Evolutionary conservation across 2,329 filamentous ascomycete species (phyloP).

Genomic region (Nemania sp.): DNA sequence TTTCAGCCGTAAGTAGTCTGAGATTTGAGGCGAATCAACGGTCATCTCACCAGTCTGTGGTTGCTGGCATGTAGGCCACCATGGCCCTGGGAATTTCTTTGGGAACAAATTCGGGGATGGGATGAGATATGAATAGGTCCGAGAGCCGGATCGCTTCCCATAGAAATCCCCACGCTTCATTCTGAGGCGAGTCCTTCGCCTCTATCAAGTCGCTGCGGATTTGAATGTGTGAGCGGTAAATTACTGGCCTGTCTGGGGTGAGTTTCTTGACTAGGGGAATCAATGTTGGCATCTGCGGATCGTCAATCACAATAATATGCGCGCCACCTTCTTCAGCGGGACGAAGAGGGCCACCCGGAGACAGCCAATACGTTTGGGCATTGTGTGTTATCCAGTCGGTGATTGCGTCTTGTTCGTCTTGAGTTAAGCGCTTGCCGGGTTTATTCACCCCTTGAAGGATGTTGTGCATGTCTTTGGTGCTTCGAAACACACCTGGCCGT

Average conservation of each 20-base stretch:
- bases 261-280: constrained; percentile 79
- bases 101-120: constrained; percentile 81
- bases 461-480: constrained; percentile 90
- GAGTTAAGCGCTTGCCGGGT: constrained; percentile 71
- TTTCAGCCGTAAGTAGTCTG: constrained; percentile 3
- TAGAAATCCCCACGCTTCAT: constrained; percentile 79
- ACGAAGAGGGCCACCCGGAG: constrained; percentile 73
- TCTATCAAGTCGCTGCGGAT: constrained; percentile 79
- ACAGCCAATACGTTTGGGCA: constrained; percentile 79
- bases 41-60: constrained; percentile 75
- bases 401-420: constrained; percentile 72
- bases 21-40: not conserved
- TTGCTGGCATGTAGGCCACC: constrained; percentile 81
- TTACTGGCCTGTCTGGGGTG: constrained; percentile 79
- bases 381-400: constrained; percentile 80
- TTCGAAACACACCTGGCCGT: constrained; percentile 81
- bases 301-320: constrained; percentile 79
- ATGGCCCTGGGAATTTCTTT: constrained; percentile 72
- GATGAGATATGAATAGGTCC: constrained; percentile 86
- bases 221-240: constrained; percentile 87
- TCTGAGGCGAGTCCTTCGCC: constrained; percentile 72
- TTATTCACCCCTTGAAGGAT: constrained; percentile 83
- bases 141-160: constrained; percentile 77
- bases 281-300: constrained; percentile 85
- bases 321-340: constrained; percentile 76